Base-by-base conservation (phyloP, 1,284 basidiomycete species). In the Leccinum fallax region DNA sequence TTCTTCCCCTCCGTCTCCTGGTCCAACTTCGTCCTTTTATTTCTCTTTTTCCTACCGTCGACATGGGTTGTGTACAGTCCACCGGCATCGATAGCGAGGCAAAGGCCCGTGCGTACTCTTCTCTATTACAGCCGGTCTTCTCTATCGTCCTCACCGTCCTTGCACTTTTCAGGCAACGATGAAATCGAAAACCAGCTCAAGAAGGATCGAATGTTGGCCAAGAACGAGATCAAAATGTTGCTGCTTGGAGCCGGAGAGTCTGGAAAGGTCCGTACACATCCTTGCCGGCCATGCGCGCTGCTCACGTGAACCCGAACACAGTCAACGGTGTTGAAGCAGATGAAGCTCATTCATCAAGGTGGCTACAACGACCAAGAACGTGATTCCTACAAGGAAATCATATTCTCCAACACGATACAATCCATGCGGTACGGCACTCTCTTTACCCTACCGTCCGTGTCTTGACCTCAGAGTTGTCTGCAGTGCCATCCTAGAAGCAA, bases 111-210 rank as follows among this genome's bases (percentile, higher is more conserved):
- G 66, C 77, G 91, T 90, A 60, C 43, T 11, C 32, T 24, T 48
- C 60, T 52, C 7, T 43, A 34, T 9, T 28, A 28, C 15, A 11
- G 7, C 43, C 5, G 16, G 24, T 10, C 8, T 16, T 24, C 61
- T 32, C 2, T n/a, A 13, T 49, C n/a, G 11, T 32, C 32, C 5
- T 36, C 43, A 30, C 38, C 24, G 1, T 10, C 16, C 13, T 7
- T 28, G 13, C 24, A 56, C 21, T 48, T 55, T 40, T 21, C 69
- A 93, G 90, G 90, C 75, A 97, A 96, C 76, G 94, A 95, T 72
- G 94, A 95, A 83, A 98, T 98, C 72, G 96, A 98, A 81, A 91
- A 84, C 76, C 96, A 98, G 80, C 86, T 98, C 70, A 96, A 94
- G 82, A 85, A 90, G 69, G 96, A 98, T 80, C 83, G 93, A 55